These are phyloP conservation scores for Conticribra weissflogii DNA, from an alignment of 108 stramenopile species.

Conservation along the genomic window DNA sequence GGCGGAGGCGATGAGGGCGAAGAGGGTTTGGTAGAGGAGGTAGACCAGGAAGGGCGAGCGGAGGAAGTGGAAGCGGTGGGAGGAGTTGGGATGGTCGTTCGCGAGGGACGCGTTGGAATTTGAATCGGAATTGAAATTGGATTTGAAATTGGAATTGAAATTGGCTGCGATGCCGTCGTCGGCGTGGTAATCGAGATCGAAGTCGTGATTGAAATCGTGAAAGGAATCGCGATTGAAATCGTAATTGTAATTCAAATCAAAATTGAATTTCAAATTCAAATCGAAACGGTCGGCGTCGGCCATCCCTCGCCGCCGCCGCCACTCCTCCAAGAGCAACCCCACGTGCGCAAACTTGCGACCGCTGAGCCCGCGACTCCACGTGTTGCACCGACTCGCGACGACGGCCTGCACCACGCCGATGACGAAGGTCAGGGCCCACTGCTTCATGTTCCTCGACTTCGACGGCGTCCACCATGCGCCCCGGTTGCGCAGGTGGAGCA, in stretches of 20 bases:
- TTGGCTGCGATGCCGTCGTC: constrained; percentile 33
- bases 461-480: constrained; percentile 93
- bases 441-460: constrained; percentile 73
- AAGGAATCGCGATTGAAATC: too few relatives aligned
- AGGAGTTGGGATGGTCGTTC: constrained; percentile 12
- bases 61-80: constrained; percentile 41
- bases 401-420: constrained; percentile 83
- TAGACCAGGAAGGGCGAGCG: constrained; percentile 72
- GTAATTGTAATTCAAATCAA: too few relatives aligned
- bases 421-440: constrained; percentile 81
- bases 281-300: too few relatives aligned
- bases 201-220: constrained; percentile 49
- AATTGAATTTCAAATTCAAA: too few relatives aligned
- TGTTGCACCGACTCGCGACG: constrained; percentile 73
- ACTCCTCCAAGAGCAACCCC: too few relatives aligned
- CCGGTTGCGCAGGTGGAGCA: constrained; percentile 81
- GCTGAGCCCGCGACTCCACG: constrained; percentile 49
- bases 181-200: constrained; percentile 49
- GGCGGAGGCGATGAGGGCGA: constrained; percentile 78
- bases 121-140: not conserved
- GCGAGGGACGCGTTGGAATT: not conserved
- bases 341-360: constrained; percentile 72
- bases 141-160: not conserved
- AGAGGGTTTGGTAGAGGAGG: constrained; percentile 76
- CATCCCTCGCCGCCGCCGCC: too few relatives aligned